Evolutionary conservation across 495 filamentous ascomycete species (phyloP).

Genomic region (Annulohypoxylon maeteangense): DNA sequence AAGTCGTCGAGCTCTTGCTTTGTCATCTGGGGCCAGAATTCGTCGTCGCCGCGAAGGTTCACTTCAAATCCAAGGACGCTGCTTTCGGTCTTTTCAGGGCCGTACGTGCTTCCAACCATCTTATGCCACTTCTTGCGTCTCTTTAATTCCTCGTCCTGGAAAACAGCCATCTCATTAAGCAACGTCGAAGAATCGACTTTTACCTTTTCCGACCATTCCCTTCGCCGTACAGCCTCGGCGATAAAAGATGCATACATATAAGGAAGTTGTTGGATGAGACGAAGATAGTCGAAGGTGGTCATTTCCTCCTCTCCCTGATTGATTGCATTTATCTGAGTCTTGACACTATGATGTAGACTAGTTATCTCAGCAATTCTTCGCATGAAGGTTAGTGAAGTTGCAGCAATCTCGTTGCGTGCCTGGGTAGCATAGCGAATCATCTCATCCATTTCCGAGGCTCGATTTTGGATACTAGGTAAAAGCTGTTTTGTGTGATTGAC

Average conservation of each 20-base stretch:
- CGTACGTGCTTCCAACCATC: slow-evolving; percentile 70
- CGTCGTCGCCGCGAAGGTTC: slow-evolving; percentile 82
- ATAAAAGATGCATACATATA: slow-evolving; percentile 88
- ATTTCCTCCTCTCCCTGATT: slow-evolving; percentile 74
- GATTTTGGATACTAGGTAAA: slow-evolving; percentile 79
- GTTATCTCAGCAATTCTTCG: slow-evolving; percentile 82
- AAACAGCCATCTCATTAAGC: slow-evolving; percentile 88
- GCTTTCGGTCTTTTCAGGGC: slow-evolving; percentile 55
- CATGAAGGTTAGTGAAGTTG: slow-evolving; percentile 74
- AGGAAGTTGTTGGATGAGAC: slow-evolving; percentile 80
- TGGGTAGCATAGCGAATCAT: slow-evolving; percentile 74
- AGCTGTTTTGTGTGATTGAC: slow-evolving; percentile 86
- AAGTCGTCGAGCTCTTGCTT: slow-evolving; percentile 74
- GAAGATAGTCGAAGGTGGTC: slow-evolving; percentile 79
- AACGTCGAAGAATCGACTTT: slow-evolving; percentile 82
- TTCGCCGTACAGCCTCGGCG: slow-evolving; percentile 83
- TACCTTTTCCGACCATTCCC: slow-evolving; percentile 92
- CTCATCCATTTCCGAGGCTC: slow-evolving; percentile 78
- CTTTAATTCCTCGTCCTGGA: slow-evolving; percentile 90
- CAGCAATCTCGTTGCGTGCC: slow-evolving; percentile 66
- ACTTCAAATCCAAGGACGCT: slow-evolving; percentile 82
- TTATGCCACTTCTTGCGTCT: slow-evolving; percentile 92
- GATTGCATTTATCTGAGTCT: slow-evolving; percentile 73
- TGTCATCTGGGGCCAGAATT: slow-evolving; percentile 75
- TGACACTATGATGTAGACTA: slow-evolving; percentile 73